A percentile compares a stretch with the other conserved stretches of the same genome.
These are phyloP conservation scores for Rhamnella rubrinervis DNA, from an alignment of 331 rosid species.

Conservation along the genomic window DNA sequence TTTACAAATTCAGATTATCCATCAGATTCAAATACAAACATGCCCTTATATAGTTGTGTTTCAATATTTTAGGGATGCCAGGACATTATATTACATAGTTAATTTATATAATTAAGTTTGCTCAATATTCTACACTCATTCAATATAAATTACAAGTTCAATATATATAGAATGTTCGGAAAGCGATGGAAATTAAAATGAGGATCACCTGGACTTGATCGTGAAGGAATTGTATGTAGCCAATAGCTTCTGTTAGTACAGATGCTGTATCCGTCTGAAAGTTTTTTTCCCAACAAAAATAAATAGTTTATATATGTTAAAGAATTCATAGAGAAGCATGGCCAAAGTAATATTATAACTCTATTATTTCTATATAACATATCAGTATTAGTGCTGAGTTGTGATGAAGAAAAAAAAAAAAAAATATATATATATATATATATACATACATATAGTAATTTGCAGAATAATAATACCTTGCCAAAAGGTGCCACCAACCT, in stretches of 20 bases:
- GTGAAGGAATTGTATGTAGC: constrained; percentile 67
- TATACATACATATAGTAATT: not conserved
- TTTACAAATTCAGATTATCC: not conserved
- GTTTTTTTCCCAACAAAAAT: not conserved
- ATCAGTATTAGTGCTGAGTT: constrained; percentile 14
- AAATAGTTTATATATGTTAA: not conserved
- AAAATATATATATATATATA: not conserved
- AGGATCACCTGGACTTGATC: constrained; percentile 57
- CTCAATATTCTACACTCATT: too few relatives aligned
- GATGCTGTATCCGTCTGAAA: constrained; percentile 66
- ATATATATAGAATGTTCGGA: too few relatives aligned
- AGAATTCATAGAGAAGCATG: constrained; percentile 11
- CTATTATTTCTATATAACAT: not conserved
- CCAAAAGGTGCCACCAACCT: constrained; percentile 73
- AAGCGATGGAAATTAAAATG: not conserved
- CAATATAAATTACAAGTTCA: too few relatives aligned
- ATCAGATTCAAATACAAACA: not conserved
- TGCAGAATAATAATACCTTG: constrained; percentile 36
- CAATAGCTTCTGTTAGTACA: constrained; percentile 61
- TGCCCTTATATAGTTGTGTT: not conserved
- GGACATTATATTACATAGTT: too few relatives aligned
- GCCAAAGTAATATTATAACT: constrained; percentile 18
- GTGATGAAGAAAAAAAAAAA: constrained; percentile 23
- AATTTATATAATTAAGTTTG: too few relatives aligned
- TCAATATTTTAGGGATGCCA: not conserved